Base-by-base conservation (phyloP, 352 stramenopile genomes). In the Phytophthora fragariaefolia region DNA sequence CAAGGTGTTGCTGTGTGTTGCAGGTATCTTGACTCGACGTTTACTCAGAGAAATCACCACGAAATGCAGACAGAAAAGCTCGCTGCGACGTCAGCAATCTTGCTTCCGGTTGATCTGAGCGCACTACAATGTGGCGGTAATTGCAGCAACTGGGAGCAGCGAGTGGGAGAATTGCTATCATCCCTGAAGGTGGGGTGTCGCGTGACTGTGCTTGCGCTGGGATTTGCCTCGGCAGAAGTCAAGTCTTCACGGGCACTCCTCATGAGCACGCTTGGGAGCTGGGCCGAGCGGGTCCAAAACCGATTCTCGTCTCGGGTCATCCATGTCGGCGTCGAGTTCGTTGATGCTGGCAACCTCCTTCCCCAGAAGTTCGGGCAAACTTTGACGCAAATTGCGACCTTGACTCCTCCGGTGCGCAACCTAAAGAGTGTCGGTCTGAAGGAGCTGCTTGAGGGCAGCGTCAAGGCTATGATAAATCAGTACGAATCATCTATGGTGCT, bases 71-170 rank as follows among this genome's bases (percentile, higher is more conserved):
- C 58, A 47, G 46, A 75, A 28, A 74, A 85, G 40, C 60, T 93
- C 15, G 42, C 70, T 40, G 82, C 76, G 18, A 78, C 76, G 2
- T 89, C 80, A 6, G 74, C 76, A 13, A 67, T 93, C 9, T 34
- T 93, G 4, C 61, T 93, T 1, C 80, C 85, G 7, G 63, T 92
- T 38, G 77, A 87, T 53, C 45, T 93, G 48, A 81, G 58, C 27
- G 61, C 76, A 46, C 46, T 89, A 8, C 59, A 79, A 51, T 52
- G 80, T 55, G 22, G 22, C 18, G 40, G 28, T 6, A 83, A 70
- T 26, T 66, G 77, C 34, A 63, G 66, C 45, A 62, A 27, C 18
- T 91, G 71, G 80, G 70, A 89, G 43, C 66, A 79, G 18, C 76
- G 72, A n/a, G 30, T 92, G 26, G 61, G 53, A 49, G 52, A 54